Conservation (phyloP, 2,329 filamentous ascomycete genomes). For the Stachybotrys chartarum region DNA sequence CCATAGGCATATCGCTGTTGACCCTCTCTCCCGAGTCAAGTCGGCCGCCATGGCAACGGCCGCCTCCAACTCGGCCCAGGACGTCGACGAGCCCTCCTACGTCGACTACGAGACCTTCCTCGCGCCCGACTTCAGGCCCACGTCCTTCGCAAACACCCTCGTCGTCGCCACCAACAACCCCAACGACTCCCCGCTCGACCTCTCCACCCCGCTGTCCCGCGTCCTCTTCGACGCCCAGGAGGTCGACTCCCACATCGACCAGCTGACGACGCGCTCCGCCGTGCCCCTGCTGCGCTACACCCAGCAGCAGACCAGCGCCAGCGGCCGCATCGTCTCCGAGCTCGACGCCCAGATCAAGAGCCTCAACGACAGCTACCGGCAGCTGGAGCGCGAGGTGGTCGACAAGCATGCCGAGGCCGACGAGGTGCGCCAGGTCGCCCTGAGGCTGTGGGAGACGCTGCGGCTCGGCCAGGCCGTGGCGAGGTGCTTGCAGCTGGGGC, state of each 20-base stretch:
- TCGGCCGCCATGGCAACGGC: slow-evolving; percentile 2
- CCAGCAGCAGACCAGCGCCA: slow-evolving; percentile 64
- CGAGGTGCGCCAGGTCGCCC: slow-evolving; percentile 69
- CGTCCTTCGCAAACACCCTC: slow-evolving; percentile 79
- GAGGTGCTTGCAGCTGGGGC: slow-evolving; percentile 71
- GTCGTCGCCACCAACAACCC: slow-evolving; percentile 88
- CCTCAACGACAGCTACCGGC: slow-evolving; percentile 76
- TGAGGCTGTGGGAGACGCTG: slow-evolving; percentile 74
- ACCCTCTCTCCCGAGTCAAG: no score
- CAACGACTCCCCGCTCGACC: slow-evolving; percentile 81
- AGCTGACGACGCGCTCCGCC: slow-evolving; percentile 76
- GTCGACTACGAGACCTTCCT: slow-evolving; percentile 95
- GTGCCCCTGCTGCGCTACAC: slow-evolving; percentile 76
- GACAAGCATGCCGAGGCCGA: slow-evolving; percentile 81
- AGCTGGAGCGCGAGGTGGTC: slow-evolving; percentile 80
- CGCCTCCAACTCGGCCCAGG: neutral
- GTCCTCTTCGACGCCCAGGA: slow-evolving; percentile 97
- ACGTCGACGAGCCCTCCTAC: slow-evolving; percentile 65
- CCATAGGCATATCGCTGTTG: no score
- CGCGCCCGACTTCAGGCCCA: slow-evolving; percentile 71
- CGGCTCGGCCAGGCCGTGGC: slow-evolving; percentile 69
- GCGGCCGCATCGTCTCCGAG: slow-evolving; percentile 63
- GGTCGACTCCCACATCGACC: slow-evolving; percentile 91
- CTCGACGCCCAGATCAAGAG: slow-evolving; percentile 74
- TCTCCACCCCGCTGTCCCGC: slow-evolving; percentile 86